These are phyloP conservation scores for Elaeis oleifera DNA, from an alignment of 202 grass and related monocot genomes.

Conservation along the genomic window DNA sequence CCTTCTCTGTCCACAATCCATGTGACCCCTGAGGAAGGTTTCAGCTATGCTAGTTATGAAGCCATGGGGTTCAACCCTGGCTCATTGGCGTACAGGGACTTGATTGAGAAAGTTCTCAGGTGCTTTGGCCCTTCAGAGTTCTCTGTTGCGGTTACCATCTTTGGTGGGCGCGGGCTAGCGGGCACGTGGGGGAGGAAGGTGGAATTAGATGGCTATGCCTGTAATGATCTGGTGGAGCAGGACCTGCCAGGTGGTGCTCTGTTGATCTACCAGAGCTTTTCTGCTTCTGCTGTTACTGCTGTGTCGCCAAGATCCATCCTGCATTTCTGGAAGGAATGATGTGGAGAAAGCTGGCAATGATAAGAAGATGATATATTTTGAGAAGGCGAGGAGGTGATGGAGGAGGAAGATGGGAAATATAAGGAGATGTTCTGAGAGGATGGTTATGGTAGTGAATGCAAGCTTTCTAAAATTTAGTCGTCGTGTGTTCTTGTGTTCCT, in stretches of 20 bases:
- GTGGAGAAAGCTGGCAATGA: neutral
- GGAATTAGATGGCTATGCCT: conserved; percentile 5
- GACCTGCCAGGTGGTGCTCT: conserved; percentile 2
- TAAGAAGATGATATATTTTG: conserved; percentile 14
- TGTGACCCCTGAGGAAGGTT: conserved; percentile 12
- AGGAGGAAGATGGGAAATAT: conserved; percentile 22
- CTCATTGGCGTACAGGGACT: neutral
- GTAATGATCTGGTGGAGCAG: neutral
- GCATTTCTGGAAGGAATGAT: conserved; percentile 35
- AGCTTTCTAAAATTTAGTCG: conserved; percentile 15
- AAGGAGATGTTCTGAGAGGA: conserved; percentile 20
- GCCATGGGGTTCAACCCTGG: conserved; percentile 5
- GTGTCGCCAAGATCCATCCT: too few relatives aligned
- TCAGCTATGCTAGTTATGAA: conserved; percentile 21
- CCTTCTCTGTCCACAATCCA: conserved; percentile 9
- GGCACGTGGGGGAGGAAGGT: neutral
- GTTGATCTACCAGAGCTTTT: conserved; percentile 11
- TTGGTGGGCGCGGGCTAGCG: neutral
- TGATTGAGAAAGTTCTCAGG: conserved; percentile 2
- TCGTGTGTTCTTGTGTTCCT: conserved; percentile 17
- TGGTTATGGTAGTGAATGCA: conserved; percentile 18
- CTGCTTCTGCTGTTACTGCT: neutral
- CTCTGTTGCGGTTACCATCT: conserved; percentile 10
- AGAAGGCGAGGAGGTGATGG: conserved; percentile 24
- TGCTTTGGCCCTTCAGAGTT: conserved; percentile 16